A percentile compares a stretch with the other conserved stretches of the same genome.
These are phyloP conservation scores for Coffea eugenioides DNA, from an alignment of 257 asterid species.

Conservation along the genomic window DNA sequence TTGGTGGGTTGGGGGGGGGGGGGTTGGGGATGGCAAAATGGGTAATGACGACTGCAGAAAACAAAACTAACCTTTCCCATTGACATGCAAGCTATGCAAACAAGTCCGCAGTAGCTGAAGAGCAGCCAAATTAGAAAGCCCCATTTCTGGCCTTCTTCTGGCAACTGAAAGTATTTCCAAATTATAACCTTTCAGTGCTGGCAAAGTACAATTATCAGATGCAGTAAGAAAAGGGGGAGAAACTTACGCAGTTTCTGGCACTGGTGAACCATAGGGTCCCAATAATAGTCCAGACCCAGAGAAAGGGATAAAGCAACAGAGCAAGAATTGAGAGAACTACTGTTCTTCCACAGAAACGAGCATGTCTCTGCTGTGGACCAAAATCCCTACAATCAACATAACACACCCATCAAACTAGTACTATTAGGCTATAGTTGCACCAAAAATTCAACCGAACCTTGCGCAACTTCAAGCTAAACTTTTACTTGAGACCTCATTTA, in stretches of 20 bases:
- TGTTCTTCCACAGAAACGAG: conserved; percentile 81
- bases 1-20: no score
- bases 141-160: conserved; percentile 98
- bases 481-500: neutral
- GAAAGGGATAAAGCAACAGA: conserved; percentile 79
- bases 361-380: conserved; percentile 87
- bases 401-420: neutral
- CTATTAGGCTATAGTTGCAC: neutral
- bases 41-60: conserved; percentile 3
- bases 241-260: conserved; percentile 73
- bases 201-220: neutral
- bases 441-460: neutral
- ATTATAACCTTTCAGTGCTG: conserved; percentile 16
- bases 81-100: conserved; percentile 75
- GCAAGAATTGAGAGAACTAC: conserved; percentile 79
- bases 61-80: conserved; percentile 70
- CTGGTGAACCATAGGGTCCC: conserved; percentile 90
- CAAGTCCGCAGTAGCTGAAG: conserved; percentile 94
- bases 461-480: neutral
- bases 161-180: conserved; percentile 50
- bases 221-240: conserved; percentile 9
- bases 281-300: conserved; percentile 76
- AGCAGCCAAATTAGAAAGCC: conserved; percentile 97
- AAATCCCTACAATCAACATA: conserved; percentile 61
- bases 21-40: neutral